Evolutionary conservation across 2,329 filamentous ascomycete genomes (phyloP).

Genomic region (Neofusicoccum sp.): DNA sequence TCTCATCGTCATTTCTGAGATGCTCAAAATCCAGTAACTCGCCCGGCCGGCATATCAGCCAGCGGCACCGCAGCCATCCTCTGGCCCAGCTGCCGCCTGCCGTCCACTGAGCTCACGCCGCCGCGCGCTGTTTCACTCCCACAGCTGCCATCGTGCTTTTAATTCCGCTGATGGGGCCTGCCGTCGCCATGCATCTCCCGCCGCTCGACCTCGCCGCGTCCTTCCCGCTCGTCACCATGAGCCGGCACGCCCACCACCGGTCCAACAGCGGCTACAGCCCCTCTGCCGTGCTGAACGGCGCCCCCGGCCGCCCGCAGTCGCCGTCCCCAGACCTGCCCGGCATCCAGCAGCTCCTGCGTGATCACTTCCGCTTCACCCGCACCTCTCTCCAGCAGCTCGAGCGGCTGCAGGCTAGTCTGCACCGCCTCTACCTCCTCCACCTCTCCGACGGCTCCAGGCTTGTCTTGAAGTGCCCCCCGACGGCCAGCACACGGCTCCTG

Average conservation of each 20-base stretch:
- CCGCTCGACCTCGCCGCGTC: constrained; percentile 30
- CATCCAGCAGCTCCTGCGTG: constrained; percentile 35
- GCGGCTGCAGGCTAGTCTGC: constrained; percentile 34
- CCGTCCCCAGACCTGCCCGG: constrained; percentile 28
- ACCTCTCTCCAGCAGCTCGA: constrained; percentile 36
- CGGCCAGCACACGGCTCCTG: constrained; percentile 38
- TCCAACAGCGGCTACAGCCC: neutral
- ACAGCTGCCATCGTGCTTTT: neutral
- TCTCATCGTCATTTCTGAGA: neutral
- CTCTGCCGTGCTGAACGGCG: neutral
- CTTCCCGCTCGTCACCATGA: constrained; percentile 35
- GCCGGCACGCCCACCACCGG: constrained; percentile 23
- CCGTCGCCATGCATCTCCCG: constrained; percentile 33
- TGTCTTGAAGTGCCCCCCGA: constrained; percentile 42
- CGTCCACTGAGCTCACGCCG: no score
- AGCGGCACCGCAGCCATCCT: no score
- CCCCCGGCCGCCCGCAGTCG: constrained; percentile 1
- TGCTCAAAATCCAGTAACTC: neutral
- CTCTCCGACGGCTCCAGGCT: constrained; percentile 40
- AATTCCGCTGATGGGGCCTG: neutral
- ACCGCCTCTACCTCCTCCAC: constrained; percentile 43
- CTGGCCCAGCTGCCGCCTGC: no score
- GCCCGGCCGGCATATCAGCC: no score
- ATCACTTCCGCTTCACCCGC: constrained; percentile 32
- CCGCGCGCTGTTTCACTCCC: neutral